Conservation (phyloP, 768 basidiomycete species). For the Heimioporus sp. region DNA sequence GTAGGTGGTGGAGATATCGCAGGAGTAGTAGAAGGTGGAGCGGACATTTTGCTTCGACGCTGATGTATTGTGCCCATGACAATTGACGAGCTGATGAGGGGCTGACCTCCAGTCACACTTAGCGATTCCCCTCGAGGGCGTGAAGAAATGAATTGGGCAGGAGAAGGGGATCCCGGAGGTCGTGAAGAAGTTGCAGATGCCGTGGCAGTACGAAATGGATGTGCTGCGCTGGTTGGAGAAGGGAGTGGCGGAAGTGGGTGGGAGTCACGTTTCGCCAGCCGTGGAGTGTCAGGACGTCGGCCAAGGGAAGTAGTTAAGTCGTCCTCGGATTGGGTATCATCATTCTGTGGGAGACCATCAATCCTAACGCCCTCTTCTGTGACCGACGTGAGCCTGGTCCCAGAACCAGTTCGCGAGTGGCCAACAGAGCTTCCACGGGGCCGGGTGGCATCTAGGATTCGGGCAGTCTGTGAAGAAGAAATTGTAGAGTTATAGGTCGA, state of each 20-base stretch:
- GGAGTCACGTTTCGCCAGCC: constrained; percentile 46
- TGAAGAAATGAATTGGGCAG: constrained; percentile 38
- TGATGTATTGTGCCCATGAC: constrained; percentile 65
- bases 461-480: constrained; percentile 29
- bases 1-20: constrained; percentile 32
- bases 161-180: constrained; percentile 51
- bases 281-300: constrained; percentile 41
- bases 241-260: constrained; percentile 71
- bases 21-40: constrained; percentile 43
- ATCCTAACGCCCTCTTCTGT: constrained; percentile 53
- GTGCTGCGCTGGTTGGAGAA: constrained; percentile 37
- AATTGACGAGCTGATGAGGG: constrained; percentile 58
- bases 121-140: constrained; percentile 60
- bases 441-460: constrained; percentile 38
- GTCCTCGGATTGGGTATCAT: constrained; percentile 27
- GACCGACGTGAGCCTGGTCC: constrained; percentile 54
- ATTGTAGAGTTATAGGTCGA: constrained; percentile 26
- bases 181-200: constrained; percentile 18
- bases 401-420: constrained; percentile 57
- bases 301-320: constrained; percentile 31
- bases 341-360: constrained; percentile 33
- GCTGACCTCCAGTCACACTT: constrained; percentile 29
- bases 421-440: constrained; percentile 48
- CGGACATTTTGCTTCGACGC: constrained; percentile 64
- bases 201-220: constrained; percentile 28